phyloP scores from a whole-genome alignment of 1,284 basidiomycete genomes.

The Exobasidium rhododendri region DNA sequence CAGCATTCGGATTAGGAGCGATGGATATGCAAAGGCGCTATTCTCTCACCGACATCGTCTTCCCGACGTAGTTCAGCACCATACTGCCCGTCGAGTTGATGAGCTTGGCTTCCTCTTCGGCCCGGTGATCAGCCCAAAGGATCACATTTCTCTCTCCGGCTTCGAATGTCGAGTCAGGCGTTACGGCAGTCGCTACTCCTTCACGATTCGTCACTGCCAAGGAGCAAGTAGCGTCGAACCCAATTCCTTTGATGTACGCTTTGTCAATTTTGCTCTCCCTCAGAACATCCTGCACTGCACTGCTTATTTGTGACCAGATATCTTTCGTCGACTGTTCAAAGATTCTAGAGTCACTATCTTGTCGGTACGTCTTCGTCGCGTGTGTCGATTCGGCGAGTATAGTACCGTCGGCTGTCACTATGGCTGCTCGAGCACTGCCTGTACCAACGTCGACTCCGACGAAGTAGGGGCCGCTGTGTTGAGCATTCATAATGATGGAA shows the following conservation, averaged over 20 bases:
- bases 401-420: slow-evolving; percentile 72
- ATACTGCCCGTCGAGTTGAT: slow-evolving; percentile 82
- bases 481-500: too few relatives aligned
- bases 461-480: slow-evolving; percentile 58
- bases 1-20: too few relatives aligned
- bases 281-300: slow-evolving; percentile 70
- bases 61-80: slow-evolving; percentile 91
- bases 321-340: slow-evolving; percentile 77
- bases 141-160: slow-evolving; percentile 40
- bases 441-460: slow-evolving; percentile 73
- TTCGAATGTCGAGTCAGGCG: slow-evolving; percentile 54
- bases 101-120: slow-evolving; percentile 80
- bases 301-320: slow-evolving; percentile 76
- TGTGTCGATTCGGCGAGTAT: slow-evolving; percentile 75
- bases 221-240: slow-evolving; percentile 96
- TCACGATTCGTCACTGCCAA: slow-evolving; percentile 73
- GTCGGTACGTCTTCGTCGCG: slow-evolving; percentile 78
- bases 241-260: slow-evolving; percentile 75
- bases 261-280: slow-evolving; percentile 65
- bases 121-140: slow-evolving; percentile 71
- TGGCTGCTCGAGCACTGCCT: slow-evolving; percentile 83
- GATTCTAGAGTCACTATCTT: slow-evolving; percentile 78
- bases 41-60: slow-evolving; percentile 83
- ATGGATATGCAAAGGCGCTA: too few relatives aligned
- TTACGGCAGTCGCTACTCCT: slow-evolving; percentile 76